Percentiles rank a stretch among this genome's conserved stretches.
Evolutionary conservation across 352 stramenopile genomes (phyloP).

Genomic region (Phytophthora citrophthora): DNA sequence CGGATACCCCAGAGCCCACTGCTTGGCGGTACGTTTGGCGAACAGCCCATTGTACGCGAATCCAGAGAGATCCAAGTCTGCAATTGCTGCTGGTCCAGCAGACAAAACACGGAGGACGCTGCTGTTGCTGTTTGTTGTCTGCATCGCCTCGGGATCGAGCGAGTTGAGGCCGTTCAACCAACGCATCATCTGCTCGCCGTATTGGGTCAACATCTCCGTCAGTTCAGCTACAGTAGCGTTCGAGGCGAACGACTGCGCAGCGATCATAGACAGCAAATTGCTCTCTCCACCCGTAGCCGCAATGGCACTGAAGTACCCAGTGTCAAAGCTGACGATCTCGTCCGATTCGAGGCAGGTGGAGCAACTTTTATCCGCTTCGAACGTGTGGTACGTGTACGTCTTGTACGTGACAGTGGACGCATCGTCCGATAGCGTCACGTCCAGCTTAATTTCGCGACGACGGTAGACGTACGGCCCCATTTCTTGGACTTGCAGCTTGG

Average conservation of each 20-base stretch:
- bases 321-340: constrained; percentile 60
- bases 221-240: constrained; percentile 26
- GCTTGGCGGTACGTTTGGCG: constrained; percentile 50
- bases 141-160: constrained; percentile 67
- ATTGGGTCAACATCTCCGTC: constrained; percentile 31
- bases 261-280: constrained; percentile 53
- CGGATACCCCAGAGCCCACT: constrained; percentile 79
- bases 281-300: constrained; percentile 62
- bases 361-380: constrained; percentile 52
- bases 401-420: constrained; percentile 73
- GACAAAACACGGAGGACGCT: constrained; percentile 50
- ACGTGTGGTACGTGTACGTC: constrained; percentile 82
- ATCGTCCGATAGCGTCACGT: constrained; percentile 65
- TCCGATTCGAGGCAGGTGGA: constrained; percentile 56
- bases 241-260: constrained; percentile 50
- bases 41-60: constrained; percentile 85
- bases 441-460: constrained; percentile 60
- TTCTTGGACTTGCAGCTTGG: constrained; percentile 67
- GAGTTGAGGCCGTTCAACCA: constrained; percentile 85
- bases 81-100: constrained; percentile 33
- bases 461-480: constrained; percentile 79
- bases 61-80: constrained; percentile 51
- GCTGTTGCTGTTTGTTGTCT: constrained; percentile 46
- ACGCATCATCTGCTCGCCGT: constrained; percentile 70
- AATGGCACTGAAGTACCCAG: constrained; percentile 76